Evolutionary conservation across 2,329 filamentous ascomycete species (phyloP).

Genomic region (Aspergillus eucalypticola): DNA sequence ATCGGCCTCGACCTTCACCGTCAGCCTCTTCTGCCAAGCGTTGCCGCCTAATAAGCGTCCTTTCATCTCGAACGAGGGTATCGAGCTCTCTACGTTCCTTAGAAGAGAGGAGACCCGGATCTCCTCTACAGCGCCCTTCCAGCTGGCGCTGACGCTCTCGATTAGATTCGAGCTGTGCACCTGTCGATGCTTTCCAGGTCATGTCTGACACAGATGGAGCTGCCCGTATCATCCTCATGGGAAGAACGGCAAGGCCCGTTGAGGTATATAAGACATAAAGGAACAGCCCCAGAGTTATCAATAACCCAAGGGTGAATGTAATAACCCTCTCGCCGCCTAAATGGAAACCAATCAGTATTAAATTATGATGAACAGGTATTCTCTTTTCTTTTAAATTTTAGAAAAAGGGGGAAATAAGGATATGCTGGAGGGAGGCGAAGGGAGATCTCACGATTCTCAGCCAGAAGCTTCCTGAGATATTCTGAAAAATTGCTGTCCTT

Average conservation of each 20-base stretch:
- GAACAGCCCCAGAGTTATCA: constrained; percentile 82
- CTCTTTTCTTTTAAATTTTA: no score
- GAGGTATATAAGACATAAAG: constrained; percentile 89
- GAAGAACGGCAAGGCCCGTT: constrained; percentile 82
- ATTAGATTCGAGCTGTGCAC: constrained; percentile 80
- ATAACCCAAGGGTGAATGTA: constrained; percentile 83
- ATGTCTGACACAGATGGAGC: constrained; percentile 83
- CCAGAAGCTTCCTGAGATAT: constrained; percentile 82
- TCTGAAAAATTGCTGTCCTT: constrained; percentile 72
- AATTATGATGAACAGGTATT: background rate
- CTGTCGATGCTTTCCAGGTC: constrained; percentile 72
- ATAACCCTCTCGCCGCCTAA: constrained; percentile 83
- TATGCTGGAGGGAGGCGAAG: background rate
- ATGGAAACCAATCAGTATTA: background rate
- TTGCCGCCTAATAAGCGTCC: constrained; percentile 85
- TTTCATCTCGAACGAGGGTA: constrained; percentile 81
- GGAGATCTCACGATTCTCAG: constrained; percentile 68
- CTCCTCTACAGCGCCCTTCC: constrained; percentile 78
- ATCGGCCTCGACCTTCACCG: constrained; percentile 72
- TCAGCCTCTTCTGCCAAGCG: constrained; percentile 69
- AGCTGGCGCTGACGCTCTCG: constrained; percentile 89
- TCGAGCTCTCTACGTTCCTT: constrained; percentile 91
- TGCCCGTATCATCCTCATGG: constrained; percentile 87
- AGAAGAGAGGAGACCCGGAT: constrained; percentile 70
- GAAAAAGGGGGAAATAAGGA: no score